phyloP scores from a whole-genome alignment of 2,329 filamentous ascomycete genomes.

The Ophiocordyceps australis region DNA sequence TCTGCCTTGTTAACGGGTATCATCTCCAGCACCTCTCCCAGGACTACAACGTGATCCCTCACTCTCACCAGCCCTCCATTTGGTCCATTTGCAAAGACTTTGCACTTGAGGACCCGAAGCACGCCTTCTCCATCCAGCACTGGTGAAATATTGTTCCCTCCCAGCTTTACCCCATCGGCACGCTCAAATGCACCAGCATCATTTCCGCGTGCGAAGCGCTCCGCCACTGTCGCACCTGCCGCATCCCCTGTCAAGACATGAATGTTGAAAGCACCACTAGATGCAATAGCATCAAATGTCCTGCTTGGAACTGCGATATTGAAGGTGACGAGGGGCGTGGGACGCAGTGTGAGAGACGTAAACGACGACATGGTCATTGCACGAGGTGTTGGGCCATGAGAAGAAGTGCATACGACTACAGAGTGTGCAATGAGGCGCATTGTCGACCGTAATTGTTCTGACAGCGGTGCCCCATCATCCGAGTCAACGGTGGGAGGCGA shows the following conservation, averaged over 20 bases:
- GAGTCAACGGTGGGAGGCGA: conserved; percentile 16
- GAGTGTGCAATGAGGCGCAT: conserved; percentile 36
- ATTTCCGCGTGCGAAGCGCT: conserved; percentile 33
- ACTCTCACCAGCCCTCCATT: conserved; percentile 23
- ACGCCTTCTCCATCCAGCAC: conserved; percentile 31
- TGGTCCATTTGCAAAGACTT: conserved; percentile 19
- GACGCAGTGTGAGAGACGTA: conserved; percentile 33
- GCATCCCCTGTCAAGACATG: conserved; percentile 31
- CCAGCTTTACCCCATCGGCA: conserved; percentile 9
- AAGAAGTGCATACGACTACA: conserved; percentile 35
- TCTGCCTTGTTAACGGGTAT: conserved; percentile 12
- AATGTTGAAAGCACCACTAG: conserved; percentile 29
- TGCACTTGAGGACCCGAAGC: conserved; percentile 26
- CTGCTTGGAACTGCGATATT: conserved; percentile 37
- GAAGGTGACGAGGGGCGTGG: conserved; percentile 33
- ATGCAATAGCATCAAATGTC: conserved; percentile 30
- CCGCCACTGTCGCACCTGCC: conserved; percentile 28
- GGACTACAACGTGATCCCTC: conserved; percentile 31
- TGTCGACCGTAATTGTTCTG: conserved; percentile 29
- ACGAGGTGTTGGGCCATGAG: conserved; percentile 15
- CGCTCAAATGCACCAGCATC: neutral
- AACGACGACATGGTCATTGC: conserved; percentile 44
- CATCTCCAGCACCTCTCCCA: conserved; percentile 30
- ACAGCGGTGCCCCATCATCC: conserved; percentile 12
- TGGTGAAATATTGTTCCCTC: conserved; percentile 18